Percentiles rank a stretch among this genome's conserved stretches.
phyloP scores from a whole-genome alignment of 2,329 filamentous ascomycete genomes.

The Massarina eburnea region DNA sequence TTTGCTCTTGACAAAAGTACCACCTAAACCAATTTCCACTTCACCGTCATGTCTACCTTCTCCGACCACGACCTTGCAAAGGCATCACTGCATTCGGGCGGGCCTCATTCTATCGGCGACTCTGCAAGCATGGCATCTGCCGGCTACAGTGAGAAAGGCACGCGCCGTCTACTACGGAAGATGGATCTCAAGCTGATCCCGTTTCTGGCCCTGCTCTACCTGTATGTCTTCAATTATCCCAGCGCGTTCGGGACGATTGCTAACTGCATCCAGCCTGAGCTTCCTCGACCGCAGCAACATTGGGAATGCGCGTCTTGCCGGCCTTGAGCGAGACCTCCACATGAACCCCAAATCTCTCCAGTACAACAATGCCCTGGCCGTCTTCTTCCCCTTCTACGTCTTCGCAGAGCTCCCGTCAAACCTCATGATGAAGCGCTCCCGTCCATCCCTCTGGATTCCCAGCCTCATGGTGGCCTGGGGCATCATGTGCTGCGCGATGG shows the following conservation, averaged over 20 bases:
- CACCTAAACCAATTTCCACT: no score
- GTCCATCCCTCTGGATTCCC: conserved; percentile 42
- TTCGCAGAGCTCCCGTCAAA: conserved; percentile 56
- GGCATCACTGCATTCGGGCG: background rate
- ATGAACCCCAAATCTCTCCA: conserved; percentile 23
- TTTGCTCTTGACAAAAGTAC: no score
- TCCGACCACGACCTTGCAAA: background rate
- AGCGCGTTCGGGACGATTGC: background rate
- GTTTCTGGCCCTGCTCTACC: conserved; percentile 58
- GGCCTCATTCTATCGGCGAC: background rate
- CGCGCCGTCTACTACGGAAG: conserved; percentile 53
- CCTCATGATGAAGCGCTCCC: conserved; percentile 61
- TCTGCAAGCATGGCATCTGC: background rate
- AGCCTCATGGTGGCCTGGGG: conserved; percentile 52
- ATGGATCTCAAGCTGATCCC: conserved; percentile 58
- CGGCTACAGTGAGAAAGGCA: conserved; percentile 42
- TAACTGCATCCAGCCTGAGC: conserved; percentile 41
- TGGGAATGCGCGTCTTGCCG: conserved; percentile 38
- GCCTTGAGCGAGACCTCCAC: conserved; percentile 26
- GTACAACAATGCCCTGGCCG: conserved; percentile 54
- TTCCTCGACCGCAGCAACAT: conserved; percentile 55
- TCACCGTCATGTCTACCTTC: background rate
- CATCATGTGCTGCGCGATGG: conserved; percentile 49
- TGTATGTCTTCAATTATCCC: conserved; percentile 37
- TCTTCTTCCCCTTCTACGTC: conserved; percentile 60